phyloP scores from a whole-genome alignment of 768 basidiomycete genomes.

The Phylloporus arenicola region DNA sequence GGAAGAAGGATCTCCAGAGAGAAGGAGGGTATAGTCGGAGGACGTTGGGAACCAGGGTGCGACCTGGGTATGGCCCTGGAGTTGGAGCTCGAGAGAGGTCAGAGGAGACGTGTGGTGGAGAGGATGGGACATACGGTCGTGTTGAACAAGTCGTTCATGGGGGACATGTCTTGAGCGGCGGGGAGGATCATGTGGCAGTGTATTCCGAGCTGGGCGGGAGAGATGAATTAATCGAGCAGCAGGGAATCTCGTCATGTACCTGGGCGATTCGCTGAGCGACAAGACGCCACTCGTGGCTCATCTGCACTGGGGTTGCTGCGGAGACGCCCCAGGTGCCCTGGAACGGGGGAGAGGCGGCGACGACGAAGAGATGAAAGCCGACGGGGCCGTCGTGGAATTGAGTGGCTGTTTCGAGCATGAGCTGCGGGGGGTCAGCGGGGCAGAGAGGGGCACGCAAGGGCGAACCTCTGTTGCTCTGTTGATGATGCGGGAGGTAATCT shows the following conservation, averaged over 20 bases:
- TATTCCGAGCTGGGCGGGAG: constrained; percentile 41
- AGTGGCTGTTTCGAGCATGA: constrained; percentile 27
- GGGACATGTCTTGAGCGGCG: constrained; percentile 40
- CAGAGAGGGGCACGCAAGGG: neutral
- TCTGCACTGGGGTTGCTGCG: constrained; percentile 24
- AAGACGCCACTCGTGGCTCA: constrained; percentile 35
- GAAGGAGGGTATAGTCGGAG: constrained; percentile 35
- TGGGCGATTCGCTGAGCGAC: constrained; percentile 42
- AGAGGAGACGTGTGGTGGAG: neutral
- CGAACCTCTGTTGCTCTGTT: constrained; percentile 42
- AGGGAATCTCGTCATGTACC: constrained; percentile 29
- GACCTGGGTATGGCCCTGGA: constrained; percentile 20
- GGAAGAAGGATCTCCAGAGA: constrained; percentile 36
- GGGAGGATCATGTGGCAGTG: constrained; percentile 55
- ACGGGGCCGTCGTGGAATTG: constrained; percentile 30
- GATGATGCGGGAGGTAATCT: constrained; percentile 41
- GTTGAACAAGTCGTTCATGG: constrained; percentile 45
- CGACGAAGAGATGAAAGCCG: constrained; percentile 48
- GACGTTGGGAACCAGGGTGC: constrained; percentile 40
- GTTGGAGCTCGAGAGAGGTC: constrained; percentile 16
- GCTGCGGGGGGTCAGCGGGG: constrained; percentile 8
- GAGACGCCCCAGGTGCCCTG: constrained; percentile 26
- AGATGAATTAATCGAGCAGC: constrained; percentile 14
- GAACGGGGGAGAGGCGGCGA: constrained; percentile 45
- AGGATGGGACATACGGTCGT: constrained; percentile 34